Conservation (phyloP, 129 eudicot genomes). For the Mikania micrantha region DNA sequence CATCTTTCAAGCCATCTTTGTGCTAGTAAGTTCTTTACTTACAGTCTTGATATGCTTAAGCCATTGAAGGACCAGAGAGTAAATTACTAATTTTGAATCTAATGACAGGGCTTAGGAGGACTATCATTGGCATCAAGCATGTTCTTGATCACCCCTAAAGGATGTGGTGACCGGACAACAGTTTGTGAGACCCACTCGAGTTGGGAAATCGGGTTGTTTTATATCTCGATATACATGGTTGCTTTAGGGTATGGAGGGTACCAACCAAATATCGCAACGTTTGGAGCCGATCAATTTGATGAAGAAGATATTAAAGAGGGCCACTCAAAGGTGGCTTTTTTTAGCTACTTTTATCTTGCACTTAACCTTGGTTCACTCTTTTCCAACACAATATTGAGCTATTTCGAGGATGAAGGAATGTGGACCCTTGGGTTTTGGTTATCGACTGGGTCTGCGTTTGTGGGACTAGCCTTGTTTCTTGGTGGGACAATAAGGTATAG, state of each 20-base stretch:
- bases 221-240: slow-evolving; percentile 74
- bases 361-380: slow-evolving; percentile 84
- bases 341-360: slow-evolving; percentile 89
- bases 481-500: slow-evolving; percentile 70
- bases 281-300: slow-evolving; percentile 96
- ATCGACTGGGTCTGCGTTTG: slow-evolving; percentile 67
- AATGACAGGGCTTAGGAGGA: slow-evolving; percentile 60
- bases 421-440: slow-evolving; percentile 93
- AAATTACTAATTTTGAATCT: neutral
- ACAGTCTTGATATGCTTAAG: neutral
- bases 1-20: slow-evolving; percentile 75
- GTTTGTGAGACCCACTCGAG: slow-evolving; percentile 50
- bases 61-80: neutral
- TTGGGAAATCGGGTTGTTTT: slow-evolving; percentile 69
- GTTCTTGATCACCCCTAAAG: slow-evolving; percentile 73
- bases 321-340: slow-evolving; percentile 74
- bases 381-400: slow-evolving; percentile 76
- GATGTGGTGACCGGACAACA: slow-evolving; percentile 65
- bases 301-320: slow-evolving; percentile 56
- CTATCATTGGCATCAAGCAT: slow-evolving; percentile 62
- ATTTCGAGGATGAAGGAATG: slow-evolving; percentile 78
- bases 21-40: slow-evolving; percentile 45
- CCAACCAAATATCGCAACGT: slow-evolving; percentile 92
- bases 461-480: slow-evolving; percentile 61
- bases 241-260: slow-evolving; percentile 97